Conservation (phyloP, 441 rosid species). For the Erodium chrysanthum region DNA sequence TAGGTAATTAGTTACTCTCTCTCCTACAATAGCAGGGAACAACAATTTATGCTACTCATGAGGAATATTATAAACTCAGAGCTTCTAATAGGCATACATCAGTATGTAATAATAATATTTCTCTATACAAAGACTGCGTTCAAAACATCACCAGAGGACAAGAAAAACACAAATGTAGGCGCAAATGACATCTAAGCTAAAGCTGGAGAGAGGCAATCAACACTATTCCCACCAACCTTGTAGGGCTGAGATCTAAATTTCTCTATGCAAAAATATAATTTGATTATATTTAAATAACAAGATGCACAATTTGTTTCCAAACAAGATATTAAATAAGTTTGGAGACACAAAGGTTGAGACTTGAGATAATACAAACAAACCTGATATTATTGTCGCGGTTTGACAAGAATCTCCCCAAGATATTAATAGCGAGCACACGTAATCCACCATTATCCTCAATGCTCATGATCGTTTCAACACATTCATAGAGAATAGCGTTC, state of each 20-base stretch:
- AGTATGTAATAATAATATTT: not conserved
- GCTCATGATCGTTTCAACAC: slow-evolving; percentile 96
- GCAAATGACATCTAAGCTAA: not conserved
- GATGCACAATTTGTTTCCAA: not conserved
- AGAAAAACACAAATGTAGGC: not conserved
- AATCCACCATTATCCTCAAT: slow-evolving; percentile 91
- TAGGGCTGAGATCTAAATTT: not conserved
- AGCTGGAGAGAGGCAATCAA: not conserved
- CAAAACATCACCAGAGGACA: not conserved
- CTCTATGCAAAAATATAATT: not conserved
- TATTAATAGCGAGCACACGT: slow-evolving; percentile 97
- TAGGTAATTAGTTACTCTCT: not conserved
- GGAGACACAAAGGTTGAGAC: not conserved
- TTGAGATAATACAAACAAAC: slow-evolving; percentile 23
- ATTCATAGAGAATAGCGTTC: slow-evolving; percentile 91
- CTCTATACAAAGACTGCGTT: not conserved
- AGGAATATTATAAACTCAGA: not conserved
- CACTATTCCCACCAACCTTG: not conserved
- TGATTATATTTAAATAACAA: not conserved
- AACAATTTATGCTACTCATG: not conserved
- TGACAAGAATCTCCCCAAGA: slow-evolving; percentile 92
- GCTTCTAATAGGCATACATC: not conserved
- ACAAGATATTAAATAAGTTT: not conserved
- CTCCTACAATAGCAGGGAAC: not conserved
- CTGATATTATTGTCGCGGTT: slow-evolving; percentile 99